phyloP scores from a whole-genome alignment of 179 eudicot genomes.

The Heliamphora pulchella region DNA sequence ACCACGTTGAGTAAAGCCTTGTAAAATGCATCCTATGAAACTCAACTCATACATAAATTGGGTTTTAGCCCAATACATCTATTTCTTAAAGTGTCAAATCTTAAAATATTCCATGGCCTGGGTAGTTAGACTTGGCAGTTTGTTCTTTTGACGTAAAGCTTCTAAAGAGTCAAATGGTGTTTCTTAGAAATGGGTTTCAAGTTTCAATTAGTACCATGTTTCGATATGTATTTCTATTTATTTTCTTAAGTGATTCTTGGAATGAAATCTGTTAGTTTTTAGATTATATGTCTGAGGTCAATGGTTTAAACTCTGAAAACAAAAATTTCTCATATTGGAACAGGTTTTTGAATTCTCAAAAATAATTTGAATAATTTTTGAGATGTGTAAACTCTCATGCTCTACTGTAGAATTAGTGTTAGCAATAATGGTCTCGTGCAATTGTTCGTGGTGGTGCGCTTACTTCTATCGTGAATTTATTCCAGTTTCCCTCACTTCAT shows the following conservation, averaged over 20 bases:
- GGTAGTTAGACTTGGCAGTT: background rate
- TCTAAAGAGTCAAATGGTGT: background rate
- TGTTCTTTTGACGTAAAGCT: slow-evolving; percentile 1
- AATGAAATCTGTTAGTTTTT: background rate
- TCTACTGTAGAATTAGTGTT: slow-evolving; percentile 3
- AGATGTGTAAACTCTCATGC: slow-evolving; percentile 1
- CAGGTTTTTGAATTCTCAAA: slow-evolving; percentile 8
- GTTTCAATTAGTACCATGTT: background rate
- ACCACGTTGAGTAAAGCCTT: too few species aligned
- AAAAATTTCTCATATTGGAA: background rate
- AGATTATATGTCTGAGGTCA: background rate
- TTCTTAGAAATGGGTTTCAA: background rate
- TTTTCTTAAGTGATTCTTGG: background rate
- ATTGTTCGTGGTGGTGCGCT: slow-evolving; percentile 13
- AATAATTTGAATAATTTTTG: background rate
- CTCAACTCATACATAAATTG: too few species aligned
- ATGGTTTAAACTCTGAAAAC: background rate
- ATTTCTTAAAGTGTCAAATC: too few species aligned
- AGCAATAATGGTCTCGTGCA: background rate
- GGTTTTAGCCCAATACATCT: background rate
- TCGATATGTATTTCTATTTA: background rate
- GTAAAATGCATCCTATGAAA: background rate
- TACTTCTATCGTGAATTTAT: slow-evolving; percentile 8
- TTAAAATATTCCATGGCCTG: background rate
- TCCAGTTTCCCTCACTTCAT: slow-evolving; percentile 13